Conservation (phyloP, 1,139 yeast species). For the Pichia sorboxylosa region DNA sequence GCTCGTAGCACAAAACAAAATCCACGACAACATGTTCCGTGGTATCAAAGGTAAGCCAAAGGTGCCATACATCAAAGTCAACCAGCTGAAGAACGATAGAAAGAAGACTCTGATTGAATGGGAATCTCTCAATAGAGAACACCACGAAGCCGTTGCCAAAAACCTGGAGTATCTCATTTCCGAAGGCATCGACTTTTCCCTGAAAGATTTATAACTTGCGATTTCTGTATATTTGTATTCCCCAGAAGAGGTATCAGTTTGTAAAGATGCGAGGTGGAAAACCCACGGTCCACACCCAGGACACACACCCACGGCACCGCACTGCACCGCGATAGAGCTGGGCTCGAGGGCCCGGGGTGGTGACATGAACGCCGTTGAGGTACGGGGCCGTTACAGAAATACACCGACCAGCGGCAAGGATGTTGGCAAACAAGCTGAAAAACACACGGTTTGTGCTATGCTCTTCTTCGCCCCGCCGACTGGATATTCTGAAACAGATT, state of each 20-base stretch:
- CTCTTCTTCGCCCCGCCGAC: conserved; percentile 74
- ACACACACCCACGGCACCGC: too few relatives aligned
- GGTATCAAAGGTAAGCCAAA: conserved; percentile 44
- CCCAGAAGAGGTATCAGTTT: too few relatives aligned
- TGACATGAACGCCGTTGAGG: too few relatives aligned
- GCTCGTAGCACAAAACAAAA: conserved; percentile 35
- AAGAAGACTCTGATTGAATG: conserved; percentile 50
- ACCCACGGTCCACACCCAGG: too few relatives aligned
- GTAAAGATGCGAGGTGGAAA: too few relatives aligned
- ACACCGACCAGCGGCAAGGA: too few relatives aligned
- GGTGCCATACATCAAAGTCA: conserved; percentile 52
- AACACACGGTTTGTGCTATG: conserved; percentile 51
- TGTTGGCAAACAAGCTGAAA: too few relatives aligned
- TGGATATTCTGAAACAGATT: conserved; percentile 30
- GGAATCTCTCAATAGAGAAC: conserved; percentile 43
- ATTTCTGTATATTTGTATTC: too few relatives aligned
- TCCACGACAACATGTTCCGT: conserved; percentile 36
- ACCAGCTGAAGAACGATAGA: conserved; percentile 43
- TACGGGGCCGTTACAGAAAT: too few relatives aligned
- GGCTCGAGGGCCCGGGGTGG: too few relatives aligned
- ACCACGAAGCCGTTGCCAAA: conserved; percentile 27
- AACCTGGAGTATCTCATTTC: conserved; percentile 38
- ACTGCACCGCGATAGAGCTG: too few relatives aligned
- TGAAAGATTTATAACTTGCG: conserved; percentile 15
- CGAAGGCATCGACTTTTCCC: conserved; percentile 43